Base-by-base conservation (phyloP, 257 asterid genomes). In the Cynanchum wilfordii region DNA sequence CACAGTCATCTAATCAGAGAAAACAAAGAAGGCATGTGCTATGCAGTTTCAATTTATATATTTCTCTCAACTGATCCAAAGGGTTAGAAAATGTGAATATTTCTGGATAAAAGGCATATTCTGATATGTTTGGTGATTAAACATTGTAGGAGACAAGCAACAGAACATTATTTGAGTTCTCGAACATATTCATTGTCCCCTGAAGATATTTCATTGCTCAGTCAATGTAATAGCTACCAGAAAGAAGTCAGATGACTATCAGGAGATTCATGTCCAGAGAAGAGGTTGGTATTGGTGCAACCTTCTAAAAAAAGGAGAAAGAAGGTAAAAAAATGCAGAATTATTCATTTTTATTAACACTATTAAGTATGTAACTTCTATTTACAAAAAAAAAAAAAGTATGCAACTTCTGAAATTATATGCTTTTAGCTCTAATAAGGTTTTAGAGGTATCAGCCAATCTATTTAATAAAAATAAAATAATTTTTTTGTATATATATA, bases 141-240 rank as follows among this genome's bases (percentile, higher is more conserved):
- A 51, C 75, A 38, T 81, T 80, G 73, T 92, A 94, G 99, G 87
- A 76, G 79, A 51, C 89, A 90, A 13, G 77, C 44, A n/a, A 79
- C 87, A 15, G 84, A 74, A 52, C 96, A 95, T 82, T 95, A 95
- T 81, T 79, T 95, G 87, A 86, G 85, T 78, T 83, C 89, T 63
- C 96, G 98, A 75, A 47, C 86, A 29, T 79, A 82, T 75, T 75
- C 87, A 73, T 72, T 95, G 85, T 86, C 96, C 49, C 56, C 87
- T 1, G 92, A 87, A 57, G 92, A 92, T 80, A 83, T 90, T 71
- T 82, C 88, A 13, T 73, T 79, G 84, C 90, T 95, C 72, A 79
- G 79, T 50, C 80, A 68, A 76, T 84, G 79, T 76, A 86, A 80
- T 81, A 71, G 82, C 79, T 81, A 73, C 76, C 73, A 60, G 49